These are phyloP conservation scores for Punica granatum DNA, from an alignment of 345 rosid genomes.

Conservation along the genomic window DNA sequence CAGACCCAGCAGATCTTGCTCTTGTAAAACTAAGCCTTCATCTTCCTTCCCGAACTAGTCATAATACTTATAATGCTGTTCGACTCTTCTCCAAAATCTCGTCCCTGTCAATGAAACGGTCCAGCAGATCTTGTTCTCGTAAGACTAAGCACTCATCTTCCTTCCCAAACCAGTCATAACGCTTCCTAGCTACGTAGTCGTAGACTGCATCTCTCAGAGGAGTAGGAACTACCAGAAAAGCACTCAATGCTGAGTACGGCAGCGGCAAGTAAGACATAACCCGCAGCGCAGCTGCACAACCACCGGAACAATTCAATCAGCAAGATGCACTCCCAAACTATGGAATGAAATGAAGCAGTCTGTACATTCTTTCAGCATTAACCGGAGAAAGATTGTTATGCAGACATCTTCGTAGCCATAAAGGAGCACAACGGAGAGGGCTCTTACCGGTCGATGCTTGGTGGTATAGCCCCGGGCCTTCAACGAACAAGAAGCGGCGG, in stretches of 20 bases:
- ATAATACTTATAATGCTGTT: conserved; percentile 17
- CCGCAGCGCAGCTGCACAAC: conserved; percentile 66
- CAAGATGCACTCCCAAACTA: background rate
- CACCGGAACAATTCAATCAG: background rate
- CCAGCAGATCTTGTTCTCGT: conserved; percentile 57
- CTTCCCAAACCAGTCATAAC: conserved; percentile 76
- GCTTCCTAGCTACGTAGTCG: conserved; percentile 62
- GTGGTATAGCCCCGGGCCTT: conserved; percentile 74
- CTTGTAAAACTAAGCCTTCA: conserved; percentile 61
- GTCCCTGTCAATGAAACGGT: conserved; percentile 74
- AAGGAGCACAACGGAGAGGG: too few relatives aligned
- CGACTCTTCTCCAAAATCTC: conserved; percentile 38
- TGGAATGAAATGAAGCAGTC: background rate
- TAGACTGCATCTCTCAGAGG: conserved; percentile 71
- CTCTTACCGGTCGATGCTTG: conserved; percentile 75
- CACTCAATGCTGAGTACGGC: conserved; percentile 68
- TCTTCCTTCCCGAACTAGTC: conserved; percentile 72
- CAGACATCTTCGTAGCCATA: too few relatives aligned
- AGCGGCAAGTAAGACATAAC: conserved; percentile 67
- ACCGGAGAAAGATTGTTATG: background rate
- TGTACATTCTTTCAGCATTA: background rate
- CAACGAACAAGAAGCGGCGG: conserved; percentile 70
- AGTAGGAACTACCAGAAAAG: conserved; percentile 46
- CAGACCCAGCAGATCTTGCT: conserved; percentile 52
- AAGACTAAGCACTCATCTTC: conserved; percentile 62